phyloP scores from a whole-genome alignment of 2,329 filamentous ascomycete species.

The Ploettnerulaceae sp. region DNA sequence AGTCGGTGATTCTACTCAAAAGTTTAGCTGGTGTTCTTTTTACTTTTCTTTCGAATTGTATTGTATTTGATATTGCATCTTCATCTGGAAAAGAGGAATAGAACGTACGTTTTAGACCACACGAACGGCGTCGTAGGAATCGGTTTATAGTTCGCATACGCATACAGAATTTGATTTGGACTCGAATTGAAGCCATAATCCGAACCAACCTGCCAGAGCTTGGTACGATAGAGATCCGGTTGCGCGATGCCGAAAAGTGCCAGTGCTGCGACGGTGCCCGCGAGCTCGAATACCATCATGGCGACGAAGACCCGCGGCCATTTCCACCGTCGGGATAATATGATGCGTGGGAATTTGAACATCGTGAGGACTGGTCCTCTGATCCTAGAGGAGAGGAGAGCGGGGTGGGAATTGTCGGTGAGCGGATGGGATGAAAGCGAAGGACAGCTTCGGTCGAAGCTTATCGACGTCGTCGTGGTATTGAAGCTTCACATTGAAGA shows the following conservation, averaged over 20 bases:
- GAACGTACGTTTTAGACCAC: slow-evolving; percentile 67
- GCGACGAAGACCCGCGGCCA: slow-evolving; percentile 41
- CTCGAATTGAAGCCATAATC: slow-evolving; percentile 70
- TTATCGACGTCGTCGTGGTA: slow-evolving; percentile 10
- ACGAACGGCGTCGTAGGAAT: slow-evolving; percentile 60
- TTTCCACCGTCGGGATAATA: slow-evolving; percentile 40
- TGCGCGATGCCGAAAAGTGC: slow-evolving; percentile 69
- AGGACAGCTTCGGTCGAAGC: background rate
- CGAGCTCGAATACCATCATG: slow-evolving; percentile 62
- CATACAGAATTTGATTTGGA: slow-evolving; percentile 64
- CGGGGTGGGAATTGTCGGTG: background rate
- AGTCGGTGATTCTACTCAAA: slow-evolving; percentile 62
- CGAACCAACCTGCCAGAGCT: slow-evolving; percentile 68
- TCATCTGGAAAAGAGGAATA: background rate
- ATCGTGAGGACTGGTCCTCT: slow-evolving; percentile 1
- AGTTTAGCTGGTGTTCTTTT: slow-evolving; percentile 13
- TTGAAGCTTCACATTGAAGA: slow-evolving; percentile 13
- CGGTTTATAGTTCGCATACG: slow-evolving; percentile 65
- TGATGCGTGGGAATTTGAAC: slow-evolving; percentile 16
- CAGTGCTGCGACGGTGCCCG: slow-evolving; percentile 58
- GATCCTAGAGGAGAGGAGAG: background rate
- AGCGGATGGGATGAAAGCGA: background rate
- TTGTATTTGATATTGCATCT: background rate
- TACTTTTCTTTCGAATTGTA: background rate
- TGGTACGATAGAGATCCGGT: slow-evolving; percentile 66